Evolutionary conservation across 1,284 basidiomycete genomes (phyloP).

Genomic region (Ceratobasidium sp.): DNA sequence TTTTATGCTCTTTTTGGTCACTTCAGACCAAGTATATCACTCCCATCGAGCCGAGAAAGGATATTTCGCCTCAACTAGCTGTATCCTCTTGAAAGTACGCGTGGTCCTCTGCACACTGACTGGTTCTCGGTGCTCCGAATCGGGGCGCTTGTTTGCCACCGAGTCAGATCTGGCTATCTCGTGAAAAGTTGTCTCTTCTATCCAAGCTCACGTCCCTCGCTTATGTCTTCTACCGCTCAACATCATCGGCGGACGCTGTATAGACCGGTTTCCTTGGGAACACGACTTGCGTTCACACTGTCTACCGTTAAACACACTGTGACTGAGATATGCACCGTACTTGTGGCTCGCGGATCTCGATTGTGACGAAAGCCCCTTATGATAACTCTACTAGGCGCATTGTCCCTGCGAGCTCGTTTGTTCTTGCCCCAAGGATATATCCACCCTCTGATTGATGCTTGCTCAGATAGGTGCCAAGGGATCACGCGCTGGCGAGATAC

Average conservation of each 20-base stretch:
- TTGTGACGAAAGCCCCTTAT: neutral
- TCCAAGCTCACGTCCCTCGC: neutral
- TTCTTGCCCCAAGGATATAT: neutral
- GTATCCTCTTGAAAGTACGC: neutral
- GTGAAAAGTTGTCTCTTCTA: neutral
- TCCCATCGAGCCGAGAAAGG: neutral
- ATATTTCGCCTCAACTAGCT: neutral
- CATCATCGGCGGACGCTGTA: neutral
- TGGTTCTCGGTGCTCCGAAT: slow-evolving; percentile 9
- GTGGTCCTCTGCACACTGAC: neutral
- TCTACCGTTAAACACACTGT: neutral
- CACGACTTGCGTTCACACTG: neutral
- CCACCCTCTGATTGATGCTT: neutral
- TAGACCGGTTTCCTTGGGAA: neutral
- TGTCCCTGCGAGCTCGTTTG: slow-evolving; percentile 3
- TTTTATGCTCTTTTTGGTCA: neutral
- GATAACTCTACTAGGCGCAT: neutral
- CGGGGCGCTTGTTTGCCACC: slow-evolving; percentile 24
- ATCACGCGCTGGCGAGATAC: neutral
- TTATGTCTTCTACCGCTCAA: neutral
- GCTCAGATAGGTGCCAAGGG: no score
- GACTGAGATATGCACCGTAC: neutral
- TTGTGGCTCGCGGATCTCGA: slow-evolving; percentile 8
- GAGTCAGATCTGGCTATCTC: neutral
- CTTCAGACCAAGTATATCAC: neutral